A percentile compares a stretch with the other conserved stretches of the same genome.
Evolutionary conservation across 495 filamentous ascomycete genomes (phyloP).

Genomic region (Talaromyces liani): DNA sequence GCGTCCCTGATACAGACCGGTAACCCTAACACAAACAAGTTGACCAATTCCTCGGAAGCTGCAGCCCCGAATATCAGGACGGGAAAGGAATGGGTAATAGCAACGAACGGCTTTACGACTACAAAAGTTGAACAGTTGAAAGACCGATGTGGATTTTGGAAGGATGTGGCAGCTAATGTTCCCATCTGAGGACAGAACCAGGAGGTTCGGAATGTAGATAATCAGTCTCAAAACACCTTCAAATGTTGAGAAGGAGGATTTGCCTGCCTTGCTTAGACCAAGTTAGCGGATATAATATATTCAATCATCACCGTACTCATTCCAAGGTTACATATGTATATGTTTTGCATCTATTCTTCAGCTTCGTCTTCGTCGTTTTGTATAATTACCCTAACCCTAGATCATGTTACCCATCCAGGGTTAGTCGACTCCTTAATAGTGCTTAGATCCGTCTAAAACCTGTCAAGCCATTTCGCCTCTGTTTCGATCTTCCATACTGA

Average conservation of each 20-base stretch:
- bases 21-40: slow-evolving; percentile 50
- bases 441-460: background rate
- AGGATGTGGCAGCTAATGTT: background rate
- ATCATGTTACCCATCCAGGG: too few species aligned
- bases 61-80: background rate
- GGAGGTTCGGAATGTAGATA: too few species aligned
- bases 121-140: background rate
- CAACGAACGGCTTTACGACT: background rate
- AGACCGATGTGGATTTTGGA: background rate
- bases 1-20: slow-evolving; percentile 54
- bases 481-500: background rate
- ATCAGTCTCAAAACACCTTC: too few species aligned
- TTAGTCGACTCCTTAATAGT: background rate
- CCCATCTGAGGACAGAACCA: background rate
- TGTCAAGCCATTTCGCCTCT: background rate
- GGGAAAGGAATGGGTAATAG: background rate
- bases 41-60: slow-evolving; percentile 28
- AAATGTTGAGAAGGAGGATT: too few species aligned
- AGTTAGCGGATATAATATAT: too few species aligned
- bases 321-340: too few species aligned
- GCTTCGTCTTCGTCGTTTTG: too few species aligned
- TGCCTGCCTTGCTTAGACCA: too few species aligned
- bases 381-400: too few species aligned
- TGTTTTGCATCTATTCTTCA: too few species aligned
- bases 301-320: background rate